Percentiles rank a stretch among this genome's conserved stretches.
Evolutionary conservation across 192 early-diverging fungal genomes (phyloP).

Genomic region (Chytriomyces hyalinus): DNA sequence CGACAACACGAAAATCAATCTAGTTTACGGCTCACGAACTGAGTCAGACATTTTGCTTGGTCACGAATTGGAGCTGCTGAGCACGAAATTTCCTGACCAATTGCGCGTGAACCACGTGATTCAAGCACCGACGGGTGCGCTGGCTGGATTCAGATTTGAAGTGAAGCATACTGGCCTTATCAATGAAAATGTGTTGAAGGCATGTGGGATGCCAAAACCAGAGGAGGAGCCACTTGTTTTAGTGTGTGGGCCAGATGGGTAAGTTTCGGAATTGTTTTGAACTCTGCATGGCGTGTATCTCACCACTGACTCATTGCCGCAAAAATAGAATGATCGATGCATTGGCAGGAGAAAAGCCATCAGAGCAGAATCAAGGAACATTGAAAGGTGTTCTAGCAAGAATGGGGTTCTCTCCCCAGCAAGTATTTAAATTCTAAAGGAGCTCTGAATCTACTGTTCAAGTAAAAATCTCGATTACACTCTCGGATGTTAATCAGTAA

Average conservation of each 20-base stretch:
- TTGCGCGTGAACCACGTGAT: conserved; percentile 84
- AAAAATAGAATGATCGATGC: conserved; percentile 39
- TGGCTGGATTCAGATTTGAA: conserved; percentile 24
- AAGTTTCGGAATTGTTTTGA: conserved; percentile 35
- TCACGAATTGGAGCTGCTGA: conserved; percentile 79
- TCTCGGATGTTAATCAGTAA: too few relatives aligned
- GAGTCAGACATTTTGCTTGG: conserved; percentile 86
- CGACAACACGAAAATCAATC: conserved; percentile 83
- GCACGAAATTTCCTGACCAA: conserved; percentile 68
- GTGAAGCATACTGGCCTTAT: conserved; percentile 65
- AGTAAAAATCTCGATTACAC: too few relatives aligned
- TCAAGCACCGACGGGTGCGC: conserved; percentile 55
- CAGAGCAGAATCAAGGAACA: conserved; percentile 69
- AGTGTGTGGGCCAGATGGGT: conserved; percentile 64
- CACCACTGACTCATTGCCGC: not conserved
- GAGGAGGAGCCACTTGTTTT: conserved; percentile 48
- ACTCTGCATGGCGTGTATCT: not conserved
- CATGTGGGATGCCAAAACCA: conserved; percentile 62
- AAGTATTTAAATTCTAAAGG: conserved; percentile 85
- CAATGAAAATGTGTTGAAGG: conserved; percentile 45
- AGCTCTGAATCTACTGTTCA: not conserved
- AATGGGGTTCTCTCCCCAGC: conserved; percentile 69
- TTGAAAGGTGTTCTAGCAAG: conserved; percentile 83
- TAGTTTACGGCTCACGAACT: conserved; percentile 89
- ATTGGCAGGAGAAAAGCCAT: conserved; percentile 47